Conservation (phyloP, 164 flowering plant genomes). For the Stephania cephalantha region DNA sequence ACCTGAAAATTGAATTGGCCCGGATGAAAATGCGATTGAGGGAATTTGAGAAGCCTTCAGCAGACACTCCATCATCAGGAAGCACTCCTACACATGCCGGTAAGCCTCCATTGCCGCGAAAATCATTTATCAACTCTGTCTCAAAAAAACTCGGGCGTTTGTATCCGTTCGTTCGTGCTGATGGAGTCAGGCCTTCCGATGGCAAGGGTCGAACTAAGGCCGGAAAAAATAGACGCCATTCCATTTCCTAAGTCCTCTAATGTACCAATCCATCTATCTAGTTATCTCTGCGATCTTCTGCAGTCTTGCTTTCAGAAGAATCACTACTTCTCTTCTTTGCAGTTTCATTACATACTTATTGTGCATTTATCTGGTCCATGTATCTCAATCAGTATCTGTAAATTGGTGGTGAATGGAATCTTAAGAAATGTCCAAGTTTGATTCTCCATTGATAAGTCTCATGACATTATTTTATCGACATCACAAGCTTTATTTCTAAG, state of each 20-base stretch:
- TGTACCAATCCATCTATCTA: not conserved
- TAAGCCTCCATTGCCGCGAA: constrained; percentile 65
- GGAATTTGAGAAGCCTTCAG: constrained; percentile 42
- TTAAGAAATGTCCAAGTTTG: not conserved
- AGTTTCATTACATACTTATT: not conserved
- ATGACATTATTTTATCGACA: not conserved
- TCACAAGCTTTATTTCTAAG: not conserved
- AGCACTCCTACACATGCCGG: constrained; percentile 28
- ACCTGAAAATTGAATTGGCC: constrained; percentile 60
- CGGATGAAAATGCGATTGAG: constrained; percentile 59
- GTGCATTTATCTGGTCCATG: not conserved
- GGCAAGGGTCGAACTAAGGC: constrained; percentile 49
- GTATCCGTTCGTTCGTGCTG: constrained; percentile 48
- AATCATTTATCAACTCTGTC: constrained; percentile 69
- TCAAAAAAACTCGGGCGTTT: constrained; percentile 61
- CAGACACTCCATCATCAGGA: constrained; percentile 14
- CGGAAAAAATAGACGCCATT: constrained; percentile 62
- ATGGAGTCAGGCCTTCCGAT: constrained; percentile 17
- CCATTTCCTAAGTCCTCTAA: constrained; percentile 54
- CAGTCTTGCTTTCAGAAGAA: not conserved
- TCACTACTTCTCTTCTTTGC: constrained; percentile 10
- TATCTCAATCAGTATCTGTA: not conserved
- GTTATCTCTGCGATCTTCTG: not conserved
- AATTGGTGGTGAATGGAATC: not conserved
- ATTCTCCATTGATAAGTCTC: not conserved